phyloP scores from a whole-genome alignment of 441 rosid genomes.

The Gossypium davidsonii region DNA sequence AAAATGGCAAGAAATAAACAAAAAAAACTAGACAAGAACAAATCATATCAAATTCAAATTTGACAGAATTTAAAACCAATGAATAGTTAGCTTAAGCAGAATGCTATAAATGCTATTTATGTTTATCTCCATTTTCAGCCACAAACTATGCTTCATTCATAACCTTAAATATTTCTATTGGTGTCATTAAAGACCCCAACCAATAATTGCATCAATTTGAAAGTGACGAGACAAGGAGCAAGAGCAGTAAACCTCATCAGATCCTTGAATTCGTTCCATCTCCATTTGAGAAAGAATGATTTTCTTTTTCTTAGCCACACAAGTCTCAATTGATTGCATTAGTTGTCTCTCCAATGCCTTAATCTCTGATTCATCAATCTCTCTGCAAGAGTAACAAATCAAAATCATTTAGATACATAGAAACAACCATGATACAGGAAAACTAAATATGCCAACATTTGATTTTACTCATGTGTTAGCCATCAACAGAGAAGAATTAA shows the following conservation, averaged over 20 bases:
- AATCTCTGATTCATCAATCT: constrained; percentile 91
- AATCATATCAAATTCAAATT: not conserved
- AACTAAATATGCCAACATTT: not conserved
- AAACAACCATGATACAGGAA: not conserved
- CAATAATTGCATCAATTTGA: constrained; percentile 6
- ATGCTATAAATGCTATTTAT: not conserved
- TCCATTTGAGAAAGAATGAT: constrained; percentile 80
- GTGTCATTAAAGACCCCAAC: not conserved
- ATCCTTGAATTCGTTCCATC: constrained; percentile 83
- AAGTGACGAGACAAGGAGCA: constrained; percentile 11
- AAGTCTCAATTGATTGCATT: constrained; percentile 94
- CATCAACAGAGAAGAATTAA: not conserved
- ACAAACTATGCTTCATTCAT: not conserved
- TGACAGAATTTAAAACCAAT: not conserved
- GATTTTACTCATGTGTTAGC: too few relatives aligned
- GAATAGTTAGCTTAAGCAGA: not conserved
- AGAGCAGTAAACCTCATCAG: constrained; percentile 63
- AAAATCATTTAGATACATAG: constrained; percentile 13
- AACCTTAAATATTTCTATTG: constrained; percentile 1
- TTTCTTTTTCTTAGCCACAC: constrained; percentile 85
- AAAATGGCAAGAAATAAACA: not conserved
- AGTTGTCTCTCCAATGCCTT: constrained; percentile 91
- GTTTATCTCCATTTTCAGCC: not conserved
- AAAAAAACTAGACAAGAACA: not conserved
- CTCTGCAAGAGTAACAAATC: constrained; percentile 40